phyloP scores from a whole-genome alignment of 148 eudicot species.

The Dianthus caryophyllus region DNA sequence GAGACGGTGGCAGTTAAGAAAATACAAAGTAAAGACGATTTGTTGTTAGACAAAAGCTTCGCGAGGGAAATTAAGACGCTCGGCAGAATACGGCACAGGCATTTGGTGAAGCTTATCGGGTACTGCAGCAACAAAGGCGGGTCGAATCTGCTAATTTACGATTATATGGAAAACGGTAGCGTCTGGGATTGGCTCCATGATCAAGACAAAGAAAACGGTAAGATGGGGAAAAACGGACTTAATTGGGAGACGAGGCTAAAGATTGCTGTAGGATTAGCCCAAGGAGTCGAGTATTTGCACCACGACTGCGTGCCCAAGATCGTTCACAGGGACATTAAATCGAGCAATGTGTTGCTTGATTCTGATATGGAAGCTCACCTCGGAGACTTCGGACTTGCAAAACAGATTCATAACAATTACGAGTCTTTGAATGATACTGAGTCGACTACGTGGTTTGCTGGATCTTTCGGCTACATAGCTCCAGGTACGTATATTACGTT shows the following conservation, averaged over 20 bases:
- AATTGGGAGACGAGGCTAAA: constrained; percentile 72
- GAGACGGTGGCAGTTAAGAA: constrained; percentile 79
- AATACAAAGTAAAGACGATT: constrained; percentile 65
- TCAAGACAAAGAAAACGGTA: constrained; percentile 22
- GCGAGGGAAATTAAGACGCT: constrained; percentile 84
- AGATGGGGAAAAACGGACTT: constrained; percentile 47
- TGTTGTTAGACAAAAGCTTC: constrained; percentile 69
- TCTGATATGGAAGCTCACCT: constrained; percentile 87
- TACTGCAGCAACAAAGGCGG: constrained; percentile 62
- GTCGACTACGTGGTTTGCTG: constrained; percentile 84
- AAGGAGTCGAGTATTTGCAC: constrained; percentile 92
- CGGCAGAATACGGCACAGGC: constrained; percentile 90
- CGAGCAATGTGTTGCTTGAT: constrained; percentile 80
- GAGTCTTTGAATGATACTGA: constrained; percentile 65
- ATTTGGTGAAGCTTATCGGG: constrained; percentile 79
- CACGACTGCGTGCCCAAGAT: constrained; percentile 92
- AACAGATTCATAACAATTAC: constrained; percentile 41
- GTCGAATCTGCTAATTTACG: constrained; percentile 70
- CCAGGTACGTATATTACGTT: constrained; percentile 54
- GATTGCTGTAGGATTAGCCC: constrained; percentile 90
- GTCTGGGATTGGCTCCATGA: constrained; percentile 89
- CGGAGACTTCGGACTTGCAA: constrained; percentile 96
- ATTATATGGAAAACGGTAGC: constrained; percentile 95
- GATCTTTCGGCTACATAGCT: constrained; percentile 95
- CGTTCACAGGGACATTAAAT: constrained; percentile 87